A percentile compares a stretch with the other conserved stretches of the same genome.
Evolutionary conservation across 1,284 basidiomycete genomes (phyloP).

Genomic region (Neotropicomus parvogracilis): DNA sequence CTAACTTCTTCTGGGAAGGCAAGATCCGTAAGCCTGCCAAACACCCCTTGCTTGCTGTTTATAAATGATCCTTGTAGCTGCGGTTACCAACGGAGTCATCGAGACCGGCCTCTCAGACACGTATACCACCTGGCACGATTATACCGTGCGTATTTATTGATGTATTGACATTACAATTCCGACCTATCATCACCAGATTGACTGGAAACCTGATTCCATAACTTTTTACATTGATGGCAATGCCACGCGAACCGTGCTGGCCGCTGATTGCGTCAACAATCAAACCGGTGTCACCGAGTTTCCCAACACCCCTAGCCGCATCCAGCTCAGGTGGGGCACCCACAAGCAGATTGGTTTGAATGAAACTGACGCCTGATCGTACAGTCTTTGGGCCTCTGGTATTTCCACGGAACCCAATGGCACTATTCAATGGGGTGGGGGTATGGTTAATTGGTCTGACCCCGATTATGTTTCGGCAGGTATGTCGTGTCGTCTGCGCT

Average conservation of each 20-base stretch:
- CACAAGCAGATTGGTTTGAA: neutral
- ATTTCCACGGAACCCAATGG: slow-evolving; percentile 56
- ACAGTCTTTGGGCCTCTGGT: slow-evolving; percentile 77
- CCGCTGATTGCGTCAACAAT: slow-evolving; percentile 51
- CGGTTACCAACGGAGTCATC: slow-evolving; percentile 44
- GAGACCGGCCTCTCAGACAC: slow-evolving; percentile 55
- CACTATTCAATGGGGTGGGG: slow-evolving; percentile 74
- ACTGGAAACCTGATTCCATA: slow-evolving; percentile 71
- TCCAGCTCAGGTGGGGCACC: slow-evolving; percentile 63
- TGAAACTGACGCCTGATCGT: slow-evolving; percentile 1
- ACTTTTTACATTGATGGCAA: slow-evolving; percentile 70
- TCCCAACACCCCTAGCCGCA: slow-evolving; percentile 72
- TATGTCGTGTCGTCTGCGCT: slow-evolving; percentile 11
- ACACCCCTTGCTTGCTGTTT: neutral
- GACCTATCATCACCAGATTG: slow-evolving; percentile 44
- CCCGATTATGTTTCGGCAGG: slow-evolving; percentile 67
- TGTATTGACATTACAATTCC: neutral
- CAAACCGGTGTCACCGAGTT: slow-evolving; percentile 52
- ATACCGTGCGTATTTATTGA: slow-evolving; percentile 49
- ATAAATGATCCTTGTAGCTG: slow-evolving; percentile 27
- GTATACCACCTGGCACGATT: slow-evolving; percentile 70
- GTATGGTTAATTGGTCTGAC: slow-evolving; percentile 72
- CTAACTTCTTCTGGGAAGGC: slow-evolving; percentile 79
- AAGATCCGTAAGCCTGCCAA: slow-evolving; percentile 53
- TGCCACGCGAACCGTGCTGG: slow-evolving; percentile 63